Conservation (phyloP, 2,329 filamentous ascomycete genomes). For the Beauveria brongniartii region DNA sequence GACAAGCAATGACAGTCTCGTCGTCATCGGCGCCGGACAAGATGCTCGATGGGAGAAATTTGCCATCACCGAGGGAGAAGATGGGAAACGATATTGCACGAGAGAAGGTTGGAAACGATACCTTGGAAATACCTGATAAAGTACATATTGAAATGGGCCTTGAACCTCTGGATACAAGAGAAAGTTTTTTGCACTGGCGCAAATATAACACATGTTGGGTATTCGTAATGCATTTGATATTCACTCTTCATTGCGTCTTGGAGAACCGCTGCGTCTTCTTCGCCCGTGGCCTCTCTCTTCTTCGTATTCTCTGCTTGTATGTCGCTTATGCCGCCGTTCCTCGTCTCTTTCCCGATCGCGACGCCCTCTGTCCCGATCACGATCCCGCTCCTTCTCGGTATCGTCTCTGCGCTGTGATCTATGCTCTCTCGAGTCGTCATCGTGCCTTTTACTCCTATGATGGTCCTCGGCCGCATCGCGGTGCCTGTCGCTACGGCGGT, state of each 20-base stretch:
- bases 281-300: constrained; percentile 17
- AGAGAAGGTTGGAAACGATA: constrained; percentile 81
- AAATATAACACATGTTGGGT: constrained; percentile 15
- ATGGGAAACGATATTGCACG: constrained; percentile 57
- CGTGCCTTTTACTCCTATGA: constrained; percentile 21
- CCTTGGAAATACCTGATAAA: constrained; percentile 36
- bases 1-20: constrained; percentile 63
- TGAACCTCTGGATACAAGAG: background rate
- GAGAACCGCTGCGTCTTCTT: constrained; percentile 38
- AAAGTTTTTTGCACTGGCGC: background rate
- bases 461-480: constrained; percentile 23
- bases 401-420: constrained; percentile 2
- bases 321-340: constrained; percentile 12
- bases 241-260: constrained; percentile 23
- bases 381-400: constrained; percentile 17
- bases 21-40: constrained; percentile 70
- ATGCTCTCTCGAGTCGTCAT: constrained; percentile 19
- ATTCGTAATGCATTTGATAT: constrained; percentile 13
- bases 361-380: constrained; percentile 18
- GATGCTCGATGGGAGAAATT: constrained; percentile 89
- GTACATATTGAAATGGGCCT: background rate
- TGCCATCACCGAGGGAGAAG: constrained; percentile 57
- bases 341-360: constrained; percentile 15
- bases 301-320: constrained; percentile 7
- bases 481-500: constrained; percentile 16